A percentile compares a stretch with the other conserved stretches of the same genome.
These are phyloP conservation scores for Luffa acutangula DNA, from an alignment of 306 rosid species.

Conservation along the genomic window DNA sequence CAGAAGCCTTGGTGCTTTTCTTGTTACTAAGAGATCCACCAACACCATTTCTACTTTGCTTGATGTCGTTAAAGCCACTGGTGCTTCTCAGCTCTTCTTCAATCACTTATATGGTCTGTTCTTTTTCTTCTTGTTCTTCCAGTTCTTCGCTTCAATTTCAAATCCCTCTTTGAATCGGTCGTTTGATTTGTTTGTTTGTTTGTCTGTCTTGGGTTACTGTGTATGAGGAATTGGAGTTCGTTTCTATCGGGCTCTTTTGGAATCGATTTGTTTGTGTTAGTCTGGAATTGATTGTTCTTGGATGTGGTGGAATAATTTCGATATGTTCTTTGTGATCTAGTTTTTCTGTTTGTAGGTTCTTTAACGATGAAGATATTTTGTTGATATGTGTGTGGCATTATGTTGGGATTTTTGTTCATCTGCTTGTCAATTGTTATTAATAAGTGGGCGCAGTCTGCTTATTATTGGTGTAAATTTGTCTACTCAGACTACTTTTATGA, in stretches of 20 bases:
- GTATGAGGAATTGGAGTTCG: not conserved
- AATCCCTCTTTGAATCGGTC: not conserved
- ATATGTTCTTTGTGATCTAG: not conserved
- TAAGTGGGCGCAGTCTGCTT: not conserved
- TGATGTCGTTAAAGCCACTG: slow-evolving; percentile 65
- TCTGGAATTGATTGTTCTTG: not conserved
- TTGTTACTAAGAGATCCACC: slow-evolving; percentile 68
- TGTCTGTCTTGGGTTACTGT: not conserved
- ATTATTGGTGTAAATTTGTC: not conserved
- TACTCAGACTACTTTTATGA: not conserved
- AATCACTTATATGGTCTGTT: slow-evolving; percentile 93
- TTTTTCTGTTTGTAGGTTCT: not conserved
- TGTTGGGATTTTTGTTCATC: not conserved
- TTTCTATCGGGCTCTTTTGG: not conserved
- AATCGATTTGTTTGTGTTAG: not conserved
- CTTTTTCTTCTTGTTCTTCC: not conserved
- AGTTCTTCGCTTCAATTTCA: not conserved
- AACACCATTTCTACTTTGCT: slow-evolving; percentile 76
- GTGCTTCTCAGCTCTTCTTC: slow-evolving; percentile 85
- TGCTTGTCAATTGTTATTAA: not conserved
- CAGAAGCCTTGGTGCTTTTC: slow-evolving; percentile 65
- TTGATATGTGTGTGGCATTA: not conserved
- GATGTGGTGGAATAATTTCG: not conserved
- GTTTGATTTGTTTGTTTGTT: not conserved
- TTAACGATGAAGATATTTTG: not conserved